Conservation (phyloP, 1,284 basidiomycete species). For the Sanghuangporus baumii region DNA sequence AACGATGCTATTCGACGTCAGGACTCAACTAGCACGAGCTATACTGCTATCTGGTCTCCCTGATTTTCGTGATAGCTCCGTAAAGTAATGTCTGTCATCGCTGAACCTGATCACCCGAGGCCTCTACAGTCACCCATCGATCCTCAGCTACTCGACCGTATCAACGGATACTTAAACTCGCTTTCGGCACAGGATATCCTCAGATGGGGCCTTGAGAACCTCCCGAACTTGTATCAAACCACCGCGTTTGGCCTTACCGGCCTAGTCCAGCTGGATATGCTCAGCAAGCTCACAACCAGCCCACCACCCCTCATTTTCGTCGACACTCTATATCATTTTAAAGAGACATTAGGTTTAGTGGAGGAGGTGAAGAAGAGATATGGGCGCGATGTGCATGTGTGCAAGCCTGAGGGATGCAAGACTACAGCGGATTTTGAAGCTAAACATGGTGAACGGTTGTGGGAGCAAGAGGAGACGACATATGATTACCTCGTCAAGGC, state of each 20-base stretch:
- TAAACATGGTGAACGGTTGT: conserved; percentile 78
- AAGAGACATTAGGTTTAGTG: conserved; percentile 87
- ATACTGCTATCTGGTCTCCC: not conserved
- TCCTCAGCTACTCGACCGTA: conserved; percentile 51
- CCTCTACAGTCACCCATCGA: conserved; percentile 63
- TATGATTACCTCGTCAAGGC: conserved; percentile 96
- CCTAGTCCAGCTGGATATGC: conserved; percentile 87
- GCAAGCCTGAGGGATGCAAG: conserved; percentile 71
- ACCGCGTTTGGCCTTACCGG: conserved; percentile 94
- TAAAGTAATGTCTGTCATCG: not conserved
- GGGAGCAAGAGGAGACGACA: conserved; percentile 84
- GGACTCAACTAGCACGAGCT: too few relatives aligned
- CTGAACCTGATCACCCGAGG: conserved; percentile 24
- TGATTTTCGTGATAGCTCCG: not conserved
- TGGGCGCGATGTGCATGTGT: conserved; percentile 68
- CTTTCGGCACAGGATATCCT: conserved; percentile 81
- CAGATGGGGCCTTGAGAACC: conserved; percentile 72
- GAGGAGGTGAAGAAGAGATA: conserved; percentile 78
- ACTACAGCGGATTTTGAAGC: conserved; percentile 75
- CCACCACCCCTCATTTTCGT: conserved; percentile 83
- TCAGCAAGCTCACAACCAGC: conserved; percentile 65
- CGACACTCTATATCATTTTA: conserved; percentile 96
- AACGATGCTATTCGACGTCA: not conserved
- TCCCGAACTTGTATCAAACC: conserved; percentile 83
- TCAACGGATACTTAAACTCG: conserved; percentile 69